Base-by-base conservation (phyloP, 768 basidiomycete species). In the Guyanaporus albipodus region DNA sequence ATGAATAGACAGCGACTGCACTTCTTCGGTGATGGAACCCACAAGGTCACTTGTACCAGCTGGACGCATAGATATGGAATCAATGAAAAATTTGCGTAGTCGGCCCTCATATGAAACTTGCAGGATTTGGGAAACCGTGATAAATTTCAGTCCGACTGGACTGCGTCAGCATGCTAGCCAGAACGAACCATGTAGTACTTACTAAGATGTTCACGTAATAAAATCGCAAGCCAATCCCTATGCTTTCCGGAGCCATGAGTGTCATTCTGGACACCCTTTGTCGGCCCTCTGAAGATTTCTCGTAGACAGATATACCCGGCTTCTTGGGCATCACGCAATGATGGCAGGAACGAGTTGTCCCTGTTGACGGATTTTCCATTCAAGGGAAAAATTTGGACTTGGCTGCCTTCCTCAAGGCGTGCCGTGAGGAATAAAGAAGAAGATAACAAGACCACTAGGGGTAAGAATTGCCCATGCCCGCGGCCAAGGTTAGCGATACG, bases 201-300 rank as follows among this genome's bases (percentile, higher is more conserved):
- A 88, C 89, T 82, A 43, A 91, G 70, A 32, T 73, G 59, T 67
- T 91, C 89, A 46, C 81, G 78, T 44, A 87, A 61, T 18, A 83
- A 67, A 9, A 90, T 69, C 32, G 66, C 60, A 9, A 91, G 75
- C 89, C 89, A 91, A 59, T 87, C 78, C 46, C 70, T 68, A 38
- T 68, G 68, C 55, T 77, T 77, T 26, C 58, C 64, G 14, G 62
- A 52, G 9, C 48, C 50, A 34, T 43, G 38, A 21, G 21, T 18
- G 37, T 58, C 53, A 1, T 58, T 48, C 48, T 49, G 62, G 29
- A 55, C 48, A 14, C 44, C 47, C 21, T 59, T 60, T 4, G 52
- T 37, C 35, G 41, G 39, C 31, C 28, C 53, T 29, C 44, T 52
- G 37, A 57, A 58, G 49, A 73, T 58, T 65, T 87, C 83, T 50